A percentile compares a stretch with the other conserved stretches of the same genome.
phyloP scores from a whole-genome alignment of 2,329 filamentous ascomycete species.

The Botrytis medusae region DNA sequence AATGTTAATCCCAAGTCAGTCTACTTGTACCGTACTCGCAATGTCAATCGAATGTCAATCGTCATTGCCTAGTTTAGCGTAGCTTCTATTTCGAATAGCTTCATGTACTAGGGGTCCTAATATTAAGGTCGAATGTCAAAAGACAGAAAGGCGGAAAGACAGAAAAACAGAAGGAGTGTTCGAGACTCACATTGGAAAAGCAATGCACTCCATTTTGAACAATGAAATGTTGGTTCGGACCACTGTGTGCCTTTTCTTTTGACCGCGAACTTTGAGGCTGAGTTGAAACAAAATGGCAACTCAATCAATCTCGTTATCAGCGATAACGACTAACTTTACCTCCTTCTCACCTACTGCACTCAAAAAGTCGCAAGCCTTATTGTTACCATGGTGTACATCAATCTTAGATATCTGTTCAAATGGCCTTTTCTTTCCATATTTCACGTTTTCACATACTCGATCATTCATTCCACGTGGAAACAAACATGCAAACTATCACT shows the following conservation, averaged over 20 bases:
- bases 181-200: neutral
- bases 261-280: neutral
- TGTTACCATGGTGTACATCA: neutral
- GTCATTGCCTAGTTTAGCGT: conserved; percentile 12
- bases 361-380: too few species aligned
- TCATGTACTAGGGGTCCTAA: neutral
- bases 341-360: too few species aligned
- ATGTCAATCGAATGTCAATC: neutral
- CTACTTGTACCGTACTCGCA: neutral
- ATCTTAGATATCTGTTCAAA: neutral
- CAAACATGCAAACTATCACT: neutral
- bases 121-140: neutral
- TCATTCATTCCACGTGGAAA: neutral
- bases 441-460: neutral
- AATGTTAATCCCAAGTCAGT: neutral
- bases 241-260: neutral
- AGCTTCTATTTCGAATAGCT: conserved; percentile 1
- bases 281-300: neutral
- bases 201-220: neutral
- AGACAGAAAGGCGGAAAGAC: neutral
- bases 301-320: neutral
- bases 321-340: neutral
- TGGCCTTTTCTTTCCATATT: neutral
- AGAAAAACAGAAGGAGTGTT: neutral
- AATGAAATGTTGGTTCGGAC: neutral